Percentiles rank a stretch among this genome's conserved stretches.
Conservation (phyloP, 1,284 basidiomycete species). For the Cystobasidium sp. region DNA sequence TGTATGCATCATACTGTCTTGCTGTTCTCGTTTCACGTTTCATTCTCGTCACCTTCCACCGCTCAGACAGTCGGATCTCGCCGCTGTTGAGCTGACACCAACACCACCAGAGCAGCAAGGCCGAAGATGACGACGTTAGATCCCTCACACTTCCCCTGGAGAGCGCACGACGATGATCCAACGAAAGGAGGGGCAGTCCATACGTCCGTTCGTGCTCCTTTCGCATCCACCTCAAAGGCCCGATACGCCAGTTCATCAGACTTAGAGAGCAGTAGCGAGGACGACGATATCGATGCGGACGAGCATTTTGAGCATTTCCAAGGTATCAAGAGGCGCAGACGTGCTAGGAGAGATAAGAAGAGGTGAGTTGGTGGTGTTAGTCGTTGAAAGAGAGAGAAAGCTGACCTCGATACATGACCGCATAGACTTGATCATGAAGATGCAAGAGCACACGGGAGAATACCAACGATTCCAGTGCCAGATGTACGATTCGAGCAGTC, state of each 20-base stretch:
- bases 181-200: constrained; percentile 37
- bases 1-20: too few relatives aligned
- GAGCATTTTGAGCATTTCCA: constrained; percentile 27
- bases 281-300: constrained; percentile 37
- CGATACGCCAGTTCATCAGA: constrained; percentile 10
- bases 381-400: background rate
- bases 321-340: constrained; percentile 3
- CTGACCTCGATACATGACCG: background rate
- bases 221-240: constrained; percentile 6
- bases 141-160: constrained; percentile 42
- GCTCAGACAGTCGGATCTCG: too few relatives aligned
- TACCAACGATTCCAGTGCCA: constrained; percentile 41
- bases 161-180: constrained; percentile 29
- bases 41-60: too few relatives aligned
- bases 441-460: constrained; percentile 27
- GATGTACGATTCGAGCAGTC: constrained; percentile 43
- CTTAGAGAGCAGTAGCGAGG: background rate
- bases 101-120: background rate
- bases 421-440: constrained; percentile 33
- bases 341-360: constrained; percentile 20
- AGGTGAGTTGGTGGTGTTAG: constrained; percentile 1
- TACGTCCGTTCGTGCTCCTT: constrained; percentile 26
- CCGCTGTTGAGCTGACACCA: too few relatives aligned
- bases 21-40: too few relatives aligned
- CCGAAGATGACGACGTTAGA: constrained; percentile 36